These are phyloP conservation scores for Stachybotrys chlorohalonatus DNA, from an alignment of 2,329 filamentous ascomycete species.

Conservation along the genomic window DNA sequence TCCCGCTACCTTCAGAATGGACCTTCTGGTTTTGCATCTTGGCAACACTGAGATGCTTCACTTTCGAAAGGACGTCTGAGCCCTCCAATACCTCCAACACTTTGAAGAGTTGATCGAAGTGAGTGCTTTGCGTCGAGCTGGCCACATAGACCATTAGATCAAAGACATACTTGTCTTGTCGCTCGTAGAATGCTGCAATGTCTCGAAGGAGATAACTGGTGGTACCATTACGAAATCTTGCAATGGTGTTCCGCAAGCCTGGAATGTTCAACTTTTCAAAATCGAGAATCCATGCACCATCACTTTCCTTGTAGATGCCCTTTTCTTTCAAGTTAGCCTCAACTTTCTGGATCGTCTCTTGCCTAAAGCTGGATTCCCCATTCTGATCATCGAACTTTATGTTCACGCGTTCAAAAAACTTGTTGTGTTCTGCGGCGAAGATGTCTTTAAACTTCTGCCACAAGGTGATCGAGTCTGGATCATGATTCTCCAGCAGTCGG, in stretches of 20 bases:
- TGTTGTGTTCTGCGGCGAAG: slow-evolving; percentile 43
- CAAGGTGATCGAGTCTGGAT: slow-evolving; percentile 40
- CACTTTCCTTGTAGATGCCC: slow-evolving; percentile 52
- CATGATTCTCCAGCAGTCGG: slow-evolving; percentile 48
- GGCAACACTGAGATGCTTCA: slow-evolving; percentile 35
- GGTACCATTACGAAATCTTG: slow-evolving; percentile 44
- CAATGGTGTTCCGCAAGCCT: slow-evolving; percentile 57
- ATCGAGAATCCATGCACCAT: slow-evolving; percentile 61
- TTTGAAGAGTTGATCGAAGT: slow-evolving; percentile 65
- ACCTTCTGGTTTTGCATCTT: slow-evolving; percentile 22
- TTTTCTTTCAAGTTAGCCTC: slow-evolving; percentile 49
- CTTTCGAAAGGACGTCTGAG: slow-evolving; percentile 18
- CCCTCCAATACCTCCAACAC: slow-evolving; percentile 26
- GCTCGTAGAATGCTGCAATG: slow-evolving; percentile 58
- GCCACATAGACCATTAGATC: slow-evolving; percentile 77
- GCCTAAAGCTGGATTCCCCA: slow-evolving; percentile 52
- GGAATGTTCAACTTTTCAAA: slow-evolving; percentile 64
- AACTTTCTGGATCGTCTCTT: slow-evolving; percentile 47
- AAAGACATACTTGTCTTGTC: slow-evolving; percentile 50
- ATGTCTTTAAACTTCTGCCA: slow-evolving; percentile 47
- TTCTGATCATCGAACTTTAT: slow-evolving; percentile 52
- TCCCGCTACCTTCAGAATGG: background rate
- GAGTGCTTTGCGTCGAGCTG: slow-evolving; percentile 61
- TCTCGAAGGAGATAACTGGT: slow-evolving; percentile 55
- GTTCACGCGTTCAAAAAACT: slow-evolving; percentile 44